Conservation (phyloP, 2,329 filamentous ascomycete species). For the Trichoderma simmonsii region DNA sequence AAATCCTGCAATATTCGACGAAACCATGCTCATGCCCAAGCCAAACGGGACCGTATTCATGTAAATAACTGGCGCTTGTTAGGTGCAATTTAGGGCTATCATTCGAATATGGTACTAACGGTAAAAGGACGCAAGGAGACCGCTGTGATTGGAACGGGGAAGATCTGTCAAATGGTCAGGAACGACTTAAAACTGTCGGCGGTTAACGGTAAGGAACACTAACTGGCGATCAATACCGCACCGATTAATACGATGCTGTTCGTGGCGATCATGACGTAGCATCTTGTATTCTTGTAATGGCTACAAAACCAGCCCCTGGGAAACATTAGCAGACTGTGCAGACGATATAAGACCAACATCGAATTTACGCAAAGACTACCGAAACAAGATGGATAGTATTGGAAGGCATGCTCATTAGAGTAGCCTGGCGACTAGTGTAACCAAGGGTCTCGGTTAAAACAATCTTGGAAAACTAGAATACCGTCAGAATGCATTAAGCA, state of each 20-base stretch:
- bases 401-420: background rate
- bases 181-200: background rate
- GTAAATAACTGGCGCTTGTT: background rate
- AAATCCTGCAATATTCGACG: background rate
- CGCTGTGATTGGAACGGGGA: background rate
- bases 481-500: background rate
- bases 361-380: background rate
- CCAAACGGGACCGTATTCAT: background rate
- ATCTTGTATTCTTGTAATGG: background rate
- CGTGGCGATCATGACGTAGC: background rate
- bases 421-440: background rate
- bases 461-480: background rate
- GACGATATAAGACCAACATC: background rate
- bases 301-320: background rate
- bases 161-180: background rate
- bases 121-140: background rate
- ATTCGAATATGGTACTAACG: background rate
- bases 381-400: background rate
- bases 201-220: background rate
- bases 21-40: background rate
- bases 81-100: background rate
- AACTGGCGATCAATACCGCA: background rate
- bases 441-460: background rate
- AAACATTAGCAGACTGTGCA: background rate
- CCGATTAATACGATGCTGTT: background rate